Base-by-base conservation (phyloP, 805 yeast genomes). In the Wickerhamiella kazuoi region DNA sequence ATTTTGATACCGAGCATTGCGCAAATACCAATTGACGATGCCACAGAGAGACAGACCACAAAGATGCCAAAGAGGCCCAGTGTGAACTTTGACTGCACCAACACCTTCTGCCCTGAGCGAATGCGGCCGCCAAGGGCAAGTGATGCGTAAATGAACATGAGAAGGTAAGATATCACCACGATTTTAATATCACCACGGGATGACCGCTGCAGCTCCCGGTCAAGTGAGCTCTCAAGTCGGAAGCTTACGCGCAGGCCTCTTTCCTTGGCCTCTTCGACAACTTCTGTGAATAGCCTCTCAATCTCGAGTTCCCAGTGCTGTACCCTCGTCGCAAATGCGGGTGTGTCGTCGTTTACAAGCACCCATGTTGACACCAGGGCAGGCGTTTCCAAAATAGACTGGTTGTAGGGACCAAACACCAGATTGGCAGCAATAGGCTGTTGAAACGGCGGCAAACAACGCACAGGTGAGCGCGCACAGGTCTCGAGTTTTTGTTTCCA, bases 81-180 rank as follows among this genome's bases (percentile, higher is more conserved):
- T 15, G 75, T 65, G 48, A 83, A 72, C 45, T 93, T 71, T 1
- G 93, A 76, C 17, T 56, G 49, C 21, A 60, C 50, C 13, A 59
- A 41, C n/a, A 54, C 46, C n/a, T 32, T 40, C 42, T 43, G 55
- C 30, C 44, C 54, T 37, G 59, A 21, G 3, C 61, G 60, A 11
- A 69, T 44, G n/a, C 62, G 63, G 2, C 80, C 74, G 1, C 82
- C 79, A 18, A 87, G 64, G 0, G 95, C 81, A 41, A 82, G 52
- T 0, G 95, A 76, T 0, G 93, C 93, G 53, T 87, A 87, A 0
- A 80, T 46, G 52, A 87, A 84, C 98, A 87, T 87, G 8, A 73
- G 68, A 26, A 83, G 43, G 53, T 87, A 87, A 1, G 96, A 84
- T 3, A 79, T 51, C 1, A 73, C 62, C 7, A 87, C 71, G 39